These are phyloP conservation scores for Daedalea quercina DNA, from an alignment of 768 basidiomycete genomes.

Conservation along the genomic window DNA sequence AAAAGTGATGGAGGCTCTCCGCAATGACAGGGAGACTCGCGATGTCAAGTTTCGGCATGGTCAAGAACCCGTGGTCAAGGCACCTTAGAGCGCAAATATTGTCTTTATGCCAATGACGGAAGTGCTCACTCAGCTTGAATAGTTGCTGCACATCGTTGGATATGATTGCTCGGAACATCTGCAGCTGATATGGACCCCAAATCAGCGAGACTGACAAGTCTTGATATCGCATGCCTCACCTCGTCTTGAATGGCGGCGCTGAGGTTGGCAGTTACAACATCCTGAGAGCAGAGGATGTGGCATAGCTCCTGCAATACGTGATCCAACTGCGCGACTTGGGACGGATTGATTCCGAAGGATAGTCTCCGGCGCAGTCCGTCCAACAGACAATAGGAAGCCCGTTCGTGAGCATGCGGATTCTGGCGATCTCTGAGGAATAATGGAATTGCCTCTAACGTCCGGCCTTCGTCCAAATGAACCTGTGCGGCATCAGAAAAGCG, in stretches of 20 bases:
- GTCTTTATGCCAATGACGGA: conserved; percentile 20
- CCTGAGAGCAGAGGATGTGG: neutral
- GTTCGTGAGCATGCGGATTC: conserved; percentile 21
- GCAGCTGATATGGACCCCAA: conserved; percentile 11
- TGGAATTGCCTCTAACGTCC: conserved; percentile 38
- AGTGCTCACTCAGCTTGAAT: conserved; percentile 23
- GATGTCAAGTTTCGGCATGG: neutral
- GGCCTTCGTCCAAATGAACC: conserved; percentile 43
- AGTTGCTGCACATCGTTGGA: conserved; percentile 22
- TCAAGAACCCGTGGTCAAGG: conserved; percentile 2
- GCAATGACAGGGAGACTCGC: neutral
- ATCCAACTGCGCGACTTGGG: neutral
- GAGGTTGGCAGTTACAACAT: neutral
- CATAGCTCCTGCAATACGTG: neutral
- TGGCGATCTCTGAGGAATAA: conserved; percentile 32
- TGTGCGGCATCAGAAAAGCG: conserved; percentile 45
- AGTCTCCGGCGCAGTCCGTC: conserved; percentile 39
- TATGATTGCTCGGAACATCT: conserved; percentile 31
- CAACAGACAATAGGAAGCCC: conserved; percentile 34
- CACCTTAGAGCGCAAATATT: conserved; percentile 22
- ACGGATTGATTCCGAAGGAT: conserved; percentile 33
- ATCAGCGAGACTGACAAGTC: too few species aligned
- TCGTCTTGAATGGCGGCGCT: conserved; percentile 1
- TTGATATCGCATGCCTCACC: neutral
- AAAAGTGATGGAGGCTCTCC: neutral